Evolutionary conservation across 495 filamentous ascomycete genomes (phyloP), one percentile per base, ranked within the genome.

Genomic region (Penicillium canariense): DNA sequence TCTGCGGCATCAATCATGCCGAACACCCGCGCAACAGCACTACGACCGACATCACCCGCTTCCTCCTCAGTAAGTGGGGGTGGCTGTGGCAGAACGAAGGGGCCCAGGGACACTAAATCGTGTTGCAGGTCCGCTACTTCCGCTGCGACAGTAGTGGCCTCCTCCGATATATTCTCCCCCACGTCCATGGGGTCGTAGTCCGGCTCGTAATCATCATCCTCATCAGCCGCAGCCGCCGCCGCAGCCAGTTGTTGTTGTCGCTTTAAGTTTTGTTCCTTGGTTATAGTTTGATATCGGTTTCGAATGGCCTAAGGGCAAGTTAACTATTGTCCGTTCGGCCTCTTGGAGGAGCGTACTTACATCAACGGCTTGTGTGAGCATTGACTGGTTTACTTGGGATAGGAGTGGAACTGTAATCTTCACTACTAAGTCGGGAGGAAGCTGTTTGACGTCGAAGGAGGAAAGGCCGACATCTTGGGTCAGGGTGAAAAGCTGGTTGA

Each of bases 181-280:
- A 88, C 84, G 63, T 91, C 89, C 43, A 81, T 77, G 0, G 82
- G 82, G 50, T 87, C 80, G 60, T 88, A 92, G 69, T 94, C 87
- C 0, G 90, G 90, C 56, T 95, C 90, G 61, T 96, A 95, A 52
- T 91, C 87, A 47, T 92, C 91, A 12, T 96, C 91, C 15, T 96
- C 91, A 6, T 93, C 89, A n/a, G 84, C 85, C 0, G 67, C 71
- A 8, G 77, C 61, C 44, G 74, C 71, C 36, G 73, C 65, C 65
- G 46, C 46, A n/a, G 28, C 27, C 17, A 28, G 46, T 10, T 66
- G 54, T 68, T 71, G 58, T 67, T 68, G 50, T 61, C 68, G 56
- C 70, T 67, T 48, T 65, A 58, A 14, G 18, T 58, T 68, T 72
- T 74, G 74, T 56, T 67, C 55, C 38, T 75, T 75, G 23, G 65